Percentiles rank a stretch among this genome's conserved stretches.
Evolutionary conservation across 164 flowering plant species (phyloP).

Genomic region (Magnolia officinalis): DNA sequence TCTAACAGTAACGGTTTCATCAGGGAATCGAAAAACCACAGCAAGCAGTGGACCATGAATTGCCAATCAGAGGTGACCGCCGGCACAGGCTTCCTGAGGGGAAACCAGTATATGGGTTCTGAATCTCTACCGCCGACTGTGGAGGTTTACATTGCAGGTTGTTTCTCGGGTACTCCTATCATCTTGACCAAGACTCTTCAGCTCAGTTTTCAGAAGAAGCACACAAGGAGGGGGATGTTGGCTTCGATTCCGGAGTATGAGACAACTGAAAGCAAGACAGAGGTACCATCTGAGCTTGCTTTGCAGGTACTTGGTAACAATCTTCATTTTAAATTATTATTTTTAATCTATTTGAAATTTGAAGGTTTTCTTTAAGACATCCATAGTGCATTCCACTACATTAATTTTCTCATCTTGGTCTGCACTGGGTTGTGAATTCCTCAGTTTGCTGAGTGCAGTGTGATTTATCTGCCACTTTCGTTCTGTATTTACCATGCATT

Average conservation of each 20-base stretch:
- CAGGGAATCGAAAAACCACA: slow-evolving; percentile 32
- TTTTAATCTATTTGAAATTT: background rate
- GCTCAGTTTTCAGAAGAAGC: slow-evolving; percentile 53
- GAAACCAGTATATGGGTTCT: slow-evolving; percentile 36
- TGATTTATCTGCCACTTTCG: background rate
- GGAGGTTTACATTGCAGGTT: slow-evolving; percentile 82
- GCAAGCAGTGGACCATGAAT: slow-evolving; percentile 56
- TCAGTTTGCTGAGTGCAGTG: background rate
- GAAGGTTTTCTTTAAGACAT: background rate
- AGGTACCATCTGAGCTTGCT: slow-evolving; percentile 36
- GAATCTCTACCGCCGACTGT: slow-evolving; percentile 54
- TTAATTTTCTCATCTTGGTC: background rate
- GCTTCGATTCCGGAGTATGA: slow-evolving; percentile 77
- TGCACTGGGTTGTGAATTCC: background rate
- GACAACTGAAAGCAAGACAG: slow-evolving; percentile 39
- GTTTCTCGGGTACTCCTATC: slow-evolving; percentile 65
- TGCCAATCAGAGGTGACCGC: slow-evolving; percentile 52
- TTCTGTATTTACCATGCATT: background rate
- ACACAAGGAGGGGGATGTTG: slow-evolving; percentile 44
- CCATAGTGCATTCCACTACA: background rate
- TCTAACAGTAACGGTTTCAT: slow-evolving; percentile 39
- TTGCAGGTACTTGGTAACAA: slow-evolving; percentile 48
- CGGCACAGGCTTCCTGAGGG: slow-evolving; percentile 52
- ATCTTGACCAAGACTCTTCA: slow-evolving; percentile 74
- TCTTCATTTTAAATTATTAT: background rate